A percentile compares a stretch with the other conserved stretches of the same genome.
These are phyloP conservation scores for Osmanthus fragrans DNA, from an alignment of 257 asterid species.

Conservation along the genomic window DNA sequence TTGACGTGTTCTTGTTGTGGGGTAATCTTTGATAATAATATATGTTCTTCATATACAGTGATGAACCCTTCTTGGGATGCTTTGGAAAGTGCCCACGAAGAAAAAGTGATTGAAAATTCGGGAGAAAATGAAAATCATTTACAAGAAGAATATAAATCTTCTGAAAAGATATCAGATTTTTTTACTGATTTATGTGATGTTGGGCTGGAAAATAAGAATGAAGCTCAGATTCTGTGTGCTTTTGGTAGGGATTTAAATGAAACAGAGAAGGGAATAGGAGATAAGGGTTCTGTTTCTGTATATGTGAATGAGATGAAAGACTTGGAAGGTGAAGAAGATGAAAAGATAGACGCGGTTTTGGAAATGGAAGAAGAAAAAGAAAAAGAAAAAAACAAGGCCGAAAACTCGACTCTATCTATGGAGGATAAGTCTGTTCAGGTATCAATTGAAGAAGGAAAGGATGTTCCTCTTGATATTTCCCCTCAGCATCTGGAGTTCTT, in stretches of 20 bases:
- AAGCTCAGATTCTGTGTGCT: slow-evolving; percentile 27
- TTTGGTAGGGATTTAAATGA: slow-evolving; percentile 16
- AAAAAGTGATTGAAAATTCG: slow-evolving; percentile 26
- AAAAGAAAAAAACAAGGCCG: slow-evolving; percentile 31
- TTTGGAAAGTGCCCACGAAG: slow-evolving; percentile 42
- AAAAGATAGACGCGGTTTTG: slow-evolving; percentile 16
- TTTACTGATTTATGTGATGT: slow-evolving; percentile 10
- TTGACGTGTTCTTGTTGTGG: slow-evolving; percentile 82
- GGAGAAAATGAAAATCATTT: slow-evolving; percentile 5
- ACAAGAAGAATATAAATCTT: not conserved
- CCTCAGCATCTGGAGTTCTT: slow-evolving; percentile 81
- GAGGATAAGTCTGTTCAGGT: slow-evolving; percentile 64
- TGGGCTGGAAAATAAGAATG: slow-evolving; percentile 16
- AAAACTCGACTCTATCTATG: slow-evolving; percentile 26
- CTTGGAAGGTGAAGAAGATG: slow-evolving; percentile 24
- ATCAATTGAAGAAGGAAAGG: slow-evolving; percentile 49
- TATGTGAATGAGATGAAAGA: slow-evolving; percentile 18
- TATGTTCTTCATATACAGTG: slow-evolving; percentile 44
- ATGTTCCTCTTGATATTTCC: slow-evolving; percentile 35
- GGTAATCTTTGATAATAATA: slow-evolving; percentile 33
- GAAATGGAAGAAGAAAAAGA: slow-evolving; percentile 25
- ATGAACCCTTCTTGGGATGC: slow-evolving; percentile 71
- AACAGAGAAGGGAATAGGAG: slow-evolving; percentile 18
- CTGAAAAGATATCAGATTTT: slow-evolving; percentile 22
- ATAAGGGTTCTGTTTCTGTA: slow-evolving; percentile 12